Conservation (phyloP, 148 eudicot genomes). For the Fagopyrum esculentum region DNA sequence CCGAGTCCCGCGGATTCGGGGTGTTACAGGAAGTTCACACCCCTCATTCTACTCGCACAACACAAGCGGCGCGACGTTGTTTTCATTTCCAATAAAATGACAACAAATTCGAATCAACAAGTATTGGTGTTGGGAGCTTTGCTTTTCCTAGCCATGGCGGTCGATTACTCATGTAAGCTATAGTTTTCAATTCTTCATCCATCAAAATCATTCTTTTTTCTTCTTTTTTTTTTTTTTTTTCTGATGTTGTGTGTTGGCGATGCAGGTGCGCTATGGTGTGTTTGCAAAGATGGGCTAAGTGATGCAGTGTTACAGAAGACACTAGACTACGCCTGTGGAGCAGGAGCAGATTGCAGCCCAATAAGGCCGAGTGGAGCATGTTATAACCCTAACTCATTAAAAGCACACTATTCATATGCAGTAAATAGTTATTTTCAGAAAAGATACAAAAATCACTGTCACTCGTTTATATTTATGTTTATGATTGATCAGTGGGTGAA, state of each 20-base stretch:
- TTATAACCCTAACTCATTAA: slow-evolving; percentile 52
- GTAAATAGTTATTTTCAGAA: slow-evolving; percentile 79
- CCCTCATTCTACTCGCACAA: not conserved
- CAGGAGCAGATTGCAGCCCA: slow-evolving; percentile 75
- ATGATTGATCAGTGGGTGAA: too few species aligned
- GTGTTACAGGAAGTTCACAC: not conserved
- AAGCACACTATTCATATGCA: slow-evolving; percentile 67
- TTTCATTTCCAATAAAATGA: not conserved
- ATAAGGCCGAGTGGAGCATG: slow-evolving; percentile 51
- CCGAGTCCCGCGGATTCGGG: too few species aligned
- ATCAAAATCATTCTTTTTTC: too few species aligned
- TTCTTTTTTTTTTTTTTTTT: too few species aligned
- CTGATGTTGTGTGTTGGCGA: not conserved
- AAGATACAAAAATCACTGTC: slow-evolving; percentile 14
- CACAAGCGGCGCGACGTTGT: too few species aligned
- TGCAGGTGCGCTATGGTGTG: slow-evolving; percentile 61
- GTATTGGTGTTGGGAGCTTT: not conserved
- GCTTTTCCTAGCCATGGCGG: not conserved
- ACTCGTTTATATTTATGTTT: too few species aligned
- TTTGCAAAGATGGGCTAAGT: slow-evolving; percentile 55
- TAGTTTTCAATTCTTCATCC: too few species aligned
- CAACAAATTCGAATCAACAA: not conserved
- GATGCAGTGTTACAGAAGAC: slow-evolving; percentile 47
- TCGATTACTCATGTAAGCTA: slow-evolving; percentile 5
- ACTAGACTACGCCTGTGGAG: slow-evolving; percentile 85